phyloP scores from a whole-genome alignment of 169 alveolate genomes.

The Theileria luwenshuni region DNA sequence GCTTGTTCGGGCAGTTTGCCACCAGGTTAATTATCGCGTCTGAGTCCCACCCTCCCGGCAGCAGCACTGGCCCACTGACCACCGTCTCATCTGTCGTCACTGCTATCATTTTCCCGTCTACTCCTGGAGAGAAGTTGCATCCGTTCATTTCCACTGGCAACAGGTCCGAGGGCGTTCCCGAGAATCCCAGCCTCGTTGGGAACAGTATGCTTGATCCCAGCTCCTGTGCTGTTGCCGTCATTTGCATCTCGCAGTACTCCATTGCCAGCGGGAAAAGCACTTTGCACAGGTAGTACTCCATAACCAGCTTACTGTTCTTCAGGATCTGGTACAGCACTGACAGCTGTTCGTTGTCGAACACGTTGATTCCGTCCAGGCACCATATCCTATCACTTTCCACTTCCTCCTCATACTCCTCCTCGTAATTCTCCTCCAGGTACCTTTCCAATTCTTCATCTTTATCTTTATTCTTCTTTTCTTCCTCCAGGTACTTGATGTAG shows the following conservation, averaged over 20 bases:
- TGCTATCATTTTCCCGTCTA: constrained; percentile 84
- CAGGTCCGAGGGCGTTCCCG: constrained; percentile 92
- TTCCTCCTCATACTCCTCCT: constrained; percentile 14
- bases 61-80: constrained; percentile 67
- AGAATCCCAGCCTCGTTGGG: constrained; percentile 88
- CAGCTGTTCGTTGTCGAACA: constrained; percentile 80
- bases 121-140: constrained; percentile 86
- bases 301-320: constrained; percentile 76
- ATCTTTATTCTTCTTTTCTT: not conserved
- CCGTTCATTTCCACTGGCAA: constrained; percentile 87
- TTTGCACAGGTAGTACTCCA: constrained; percentile 77
- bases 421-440: constrained; percentile 1
- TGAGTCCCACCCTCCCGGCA: constrained; percentile 61
- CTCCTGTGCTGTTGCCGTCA: constrained; percentile 89
- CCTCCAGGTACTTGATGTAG: constrained; percentile 32
- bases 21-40: constrained; percentile 57
- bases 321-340: constrained; percentile 62
- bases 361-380: constrained; percentile 80
- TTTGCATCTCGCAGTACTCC: constrained; percentile 83
- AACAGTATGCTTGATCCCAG: constrained; percentile 85
- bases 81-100: constrained; percentile 75
- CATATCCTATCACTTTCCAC: constrained; percentile 42
- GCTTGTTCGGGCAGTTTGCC: constrained; percentile 57
- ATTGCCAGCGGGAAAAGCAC: constrained; percentile 81
- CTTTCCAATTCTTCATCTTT: not conserved